phyloP scores from a whole-genome alignment of 192 early-diverging fungal species.

The Lunasporangiospora selenospora region DNA sequence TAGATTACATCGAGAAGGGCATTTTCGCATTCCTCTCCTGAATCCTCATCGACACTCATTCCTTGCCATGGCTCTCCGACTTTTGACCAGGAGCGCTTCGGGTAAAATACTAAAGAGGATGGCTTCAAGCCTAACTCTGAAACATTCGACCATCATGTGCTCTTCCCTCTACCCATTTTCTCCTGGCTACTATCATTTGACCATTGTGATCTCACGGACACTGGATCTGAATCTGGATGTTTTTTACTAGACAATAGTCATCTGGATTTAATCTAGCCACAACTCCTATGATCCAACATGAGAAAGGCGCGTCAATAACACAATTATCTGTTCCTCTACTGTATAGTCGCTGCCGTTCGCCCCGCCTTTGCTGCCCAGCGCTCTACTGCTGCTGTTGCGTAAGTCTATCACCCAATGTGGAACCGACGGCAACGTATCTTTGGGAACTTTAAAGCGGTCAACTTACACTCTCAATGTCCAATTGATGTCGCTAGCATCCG shows the following conservation, averaged over 20 bases:
- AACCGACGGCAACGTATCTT: not conserved
- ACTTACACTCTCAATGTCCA: too few species aligned
- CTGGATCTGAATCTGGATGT: not conserved
- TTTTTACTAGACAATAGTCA: too few species aligned
- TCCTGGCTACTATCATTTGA: not conserved
- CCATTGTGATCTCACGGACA: not conserved
- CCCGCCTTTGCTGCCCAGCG: slow-evolving; percentile 48
- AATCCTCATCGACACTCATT: too few species aligned
- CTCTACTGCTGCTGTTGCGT: slow-evolving; percentile 47
- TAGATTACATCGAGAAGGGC: too few species aligned
- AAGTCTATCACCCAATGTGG: slow-evolving; percentile 6
- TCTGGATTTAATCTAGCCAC: too few species aligned
- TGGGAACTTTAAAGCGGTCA: slow-evolving; percentile 6
- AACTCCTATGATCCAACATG: not conserved
- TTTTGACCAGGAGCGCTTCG: slow-evolving; percentile 53
- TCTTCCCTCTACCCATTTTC: not conserved
- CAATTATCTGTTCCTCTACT: too few species aligned
- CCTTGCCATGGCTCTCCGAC: slow-evolving; percentile 43
- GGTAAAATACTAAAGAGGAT: slow-evolving; percentile 31
- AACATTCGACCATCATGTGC: not conserved
- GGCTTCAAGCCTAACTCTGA: not conserved
- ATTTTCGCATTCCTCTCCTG: too few species aligned
- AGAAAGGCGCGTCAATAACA: not conserved
- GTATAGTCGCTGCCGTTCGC: slow-evolving; percentile 50
- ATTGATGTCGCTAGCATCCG: slow-evolving; percentile 44